These are phyloP conservation scores for Anthostomella pinea DNA, from an alignment of 2,329 filamentous ascomycete species.

Conservation along the genomic window DNA sequence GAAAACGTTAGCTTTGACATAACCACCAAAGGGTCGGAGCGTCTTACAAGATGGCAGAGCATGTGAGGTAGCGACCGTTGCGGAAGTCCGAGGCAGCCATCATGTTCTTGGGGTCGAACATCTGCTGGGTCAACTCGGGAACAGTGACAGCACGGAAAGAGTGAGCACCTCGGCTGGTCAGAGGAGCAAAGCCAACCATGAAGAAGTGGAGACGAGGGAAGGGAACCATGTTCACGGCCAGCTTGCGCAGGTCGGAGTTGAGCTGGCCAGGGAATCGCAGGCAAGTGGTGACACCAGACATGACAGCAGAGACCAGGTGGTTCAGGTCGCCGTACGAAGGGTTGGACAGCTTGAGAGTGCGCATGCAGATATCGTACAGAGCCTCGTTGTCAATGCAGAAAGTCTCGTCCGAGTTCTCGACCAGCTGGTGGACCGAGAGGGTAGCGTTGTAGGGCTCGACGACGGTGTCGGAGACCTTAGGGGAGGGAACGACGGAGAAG, in stretches of 20 bases:
- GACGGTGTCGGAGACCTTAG: conserved; percentile 99
- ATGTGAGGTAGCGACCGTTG: conserved; percentile 98
- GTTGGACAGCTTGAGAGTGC: conserved; percentile 97
- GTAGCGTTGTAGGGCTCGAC: conserved; percentile 99
- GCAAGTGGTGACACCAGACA: conserved; percentile 98
- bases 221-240: conserved; percentile 99
- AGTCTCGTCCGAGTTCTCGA: conserved; percentile 99
- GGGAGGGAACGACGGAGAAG: conserved; percentile 97
- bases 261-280: conserved; percentile 99
- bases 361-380: conserved; percentile 99
- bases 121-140: conserved; percentile 98
- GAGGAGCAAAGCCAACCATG: conserved; percentile 99
- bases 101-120: conserved; percentile 99
- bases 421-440: conserved; percentile 96
- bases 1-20: conserved; percentile 21
- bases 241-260: conserved; percentile 99
- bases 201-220: conserved; percentile 99
- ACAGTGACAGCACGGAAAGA: conserved; percentile 98
- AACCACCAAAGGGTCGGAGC: background rate
- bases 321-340: conserved; percentile 99
- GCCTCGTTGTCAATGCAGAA: conserved; percentile 99
- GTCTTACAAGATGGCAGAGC: conserved; percentile 93
- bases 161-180: conserved; percentile 88
- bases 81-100: conserved; percentile 99
- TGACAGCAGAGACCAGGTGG: conserved; percentile 98